Conservation (phyloP, 805 yeast genomes). For the Wickerhamomyces bisporus region DNA sequence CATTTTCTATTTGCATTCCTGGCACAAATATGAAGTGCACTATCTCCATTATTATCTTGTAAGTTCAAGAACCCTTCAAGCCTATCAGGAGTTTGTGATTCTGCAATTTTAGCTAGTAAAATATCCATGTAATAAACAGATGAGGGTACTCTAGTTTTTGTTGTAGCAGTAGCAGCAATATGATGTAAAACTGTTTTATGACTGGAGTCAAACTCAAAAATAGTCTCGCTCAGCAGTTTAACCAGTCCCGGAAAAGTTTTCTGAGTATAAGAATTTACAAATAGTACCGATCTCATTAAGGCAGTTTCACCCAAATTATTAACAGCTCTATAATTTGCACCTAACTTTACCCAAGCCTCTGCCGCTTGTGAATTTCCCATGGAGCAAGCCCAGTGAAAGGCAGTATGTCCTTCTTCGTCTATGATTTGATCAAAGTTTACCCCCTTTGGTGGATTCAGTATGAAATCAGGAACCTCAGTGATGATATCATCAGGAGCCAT, state of each 20-base stretch:
- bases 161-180: slow-evolving; percentile 64
- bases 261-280: slow-evolving; percentile 81
- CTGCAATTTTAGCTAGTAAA: slow-evolving; percentile 66
- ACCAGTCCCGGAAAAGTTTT: slow-evolving; percentile 75
- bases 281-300: slow-evolving; percentile 74
- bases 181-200: slow-evolving; percentile 83
- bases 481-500: slow-evolving; percentile 51
- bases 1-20: slow-evolving; percentile 50
- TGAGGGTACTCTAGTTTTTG: slow-evolving; percentile 66
- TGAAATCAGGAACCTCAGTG: slow-evolving; percentile 55
- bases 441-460: slow-evolving; percentile 57
- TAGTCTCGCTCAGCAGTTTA: slow-evolving; percentile 68
- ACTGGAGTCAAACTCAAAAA: slow-evolving; percentile 70
- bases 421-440: slow-evolving; percentile 72
- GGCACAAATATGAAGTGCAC: slow-evolving; percentile 72
- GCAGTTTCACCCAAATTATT: slow-evolving; percentile 84
- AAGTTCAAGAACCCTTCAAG: slow-evolving; percentile 55
- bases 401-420: slow-evolving; percentile 92
- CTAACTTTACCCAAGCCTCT: slow-evolving; percentile 67
- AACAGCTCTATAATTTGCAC: slow-evolving; percentile 59
- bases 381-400: slow-evolving; percentile 97
- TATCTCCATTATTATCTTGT: slow-evolving; percentile 73
- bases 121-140: slow-evolving; percentile 80
- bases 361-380: slow-evolving; percentile 82
- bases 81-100: slow-evolving; percentile 56